Conservation (phyloP, 106 monocot species). For the Dendrobium officinale region DNA sequence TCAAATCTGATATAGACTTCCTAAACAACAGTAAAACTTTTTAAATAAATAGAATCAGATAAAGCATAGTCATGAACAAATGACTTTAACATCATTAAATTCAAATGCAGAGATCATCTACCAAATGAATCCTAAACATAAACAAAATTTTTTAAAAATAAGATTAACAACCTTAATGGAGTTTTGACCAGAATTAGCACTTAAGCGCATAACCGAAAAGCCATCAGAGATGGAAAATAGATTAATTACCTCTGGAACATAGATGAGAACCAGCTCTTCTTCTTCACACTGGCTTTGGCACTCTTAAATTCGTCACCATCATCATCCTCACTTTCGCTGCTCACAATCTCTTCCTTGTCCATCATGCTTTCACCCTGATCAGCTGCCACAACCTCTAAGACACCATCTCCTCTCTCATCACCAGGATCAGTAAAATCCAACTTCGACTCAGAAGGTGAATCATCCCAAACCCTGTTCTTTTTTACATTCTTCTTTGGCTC, state of each 20-base stretch:
- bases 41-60: neutral
- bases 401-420: constrained; percentile 71
- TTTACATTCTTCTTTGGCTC: constrained; percentile 68
- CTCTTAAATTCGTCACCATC: constrained; percentile 50
- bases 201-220: neutral
- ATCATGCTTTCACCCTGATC: constrained; percentile 92
- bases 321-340: constrained; percentile 82
- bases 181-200: neutral
- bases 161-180: neutral
- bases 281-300: constrained; percentile 41
- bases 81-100: neutral
- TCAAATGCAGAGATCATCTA: neutral
- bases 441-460: constrained; percentile 45
- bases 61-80: neutral
- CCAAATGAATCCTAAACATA: neutral
- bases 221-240: neutral
- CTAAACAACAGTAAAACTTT: neutral
- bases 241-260: constrained; percentile 73
- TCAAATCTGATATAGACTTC: neutral
- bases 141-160: neutral
- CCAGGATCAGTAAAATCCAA: constrained; percentile 83
- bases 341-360: constrained; percentile 79
- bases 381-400: constrained; percentile 38
- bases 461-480: constrained; percentile 95
- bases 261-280: constrained; percentile 92